Conservation (phyloP, 106 monocot genomes). For the Dendrobium catenatum region DNA sequence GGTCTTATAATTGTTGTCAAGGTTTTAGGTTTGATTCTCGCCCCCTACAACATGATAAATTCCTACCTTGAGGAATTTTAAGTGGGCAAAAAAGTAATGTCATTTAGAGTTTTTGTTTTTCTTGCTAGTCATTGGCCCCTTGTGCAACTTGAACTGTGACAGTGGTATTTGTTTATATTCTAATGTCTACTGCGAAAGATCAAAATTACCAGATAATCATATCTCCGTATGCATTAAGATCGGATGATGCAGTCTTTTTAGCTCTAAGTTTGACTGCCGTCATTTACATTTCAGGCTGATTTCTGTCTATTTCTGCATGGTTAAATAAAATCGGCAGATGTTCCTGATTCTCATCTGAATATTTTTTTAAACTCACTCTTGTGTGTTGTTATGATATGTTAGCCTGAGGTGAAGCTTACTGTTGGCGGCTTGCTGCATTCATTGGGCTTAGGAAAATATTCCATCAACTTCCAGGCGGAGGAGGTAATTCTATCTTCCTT, state of each 20-base stretch:
- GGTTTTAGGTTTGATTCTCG: no score
- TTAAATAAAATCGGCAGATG: neutral
- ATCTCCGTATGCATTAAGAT: neutral
- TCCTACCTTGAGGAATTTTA: no score
- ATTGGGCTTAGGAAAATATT: slow-evolving; percentile 80
- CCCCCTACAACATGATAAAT: neutral
- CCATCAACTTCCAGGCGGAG: slow-evolving; percentile 85
- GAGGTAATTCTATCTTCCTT: slow-evolving; percentile 42
- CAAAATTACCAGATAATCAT: neutral
- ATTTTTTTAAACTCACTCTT: neutral
- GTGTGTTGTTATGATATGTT: slow-evolving; percentile 15
- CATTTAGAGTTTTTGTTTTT: no score
- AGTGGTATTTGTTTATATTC: neutral
- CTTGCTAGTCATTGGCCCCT: no score
- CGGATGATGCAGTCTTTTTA: neutral
- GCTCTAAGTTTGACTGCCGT: neutral
- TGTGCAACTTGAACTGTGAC: neutral
- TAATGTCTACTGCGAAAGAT: neutral
- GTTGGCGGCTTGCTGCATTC: slow-evolving; percentile 57
- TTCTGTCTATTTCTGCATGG: neutral
- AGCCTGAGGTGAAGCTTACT: slow-evolving; percentile 55
- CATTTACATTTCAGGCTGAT: neutral
- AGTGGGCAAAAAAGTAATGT: no score
- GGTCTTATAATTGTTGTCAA: no score
- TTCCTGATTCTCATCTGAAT: neutral